A percentile compares a stretch with the other conserved stretches of the same genome.
phyloP scores from a whole-genome alignment of 2,329 filamentous ascomycete genomes.

The Alternaria dauci region DNA sequence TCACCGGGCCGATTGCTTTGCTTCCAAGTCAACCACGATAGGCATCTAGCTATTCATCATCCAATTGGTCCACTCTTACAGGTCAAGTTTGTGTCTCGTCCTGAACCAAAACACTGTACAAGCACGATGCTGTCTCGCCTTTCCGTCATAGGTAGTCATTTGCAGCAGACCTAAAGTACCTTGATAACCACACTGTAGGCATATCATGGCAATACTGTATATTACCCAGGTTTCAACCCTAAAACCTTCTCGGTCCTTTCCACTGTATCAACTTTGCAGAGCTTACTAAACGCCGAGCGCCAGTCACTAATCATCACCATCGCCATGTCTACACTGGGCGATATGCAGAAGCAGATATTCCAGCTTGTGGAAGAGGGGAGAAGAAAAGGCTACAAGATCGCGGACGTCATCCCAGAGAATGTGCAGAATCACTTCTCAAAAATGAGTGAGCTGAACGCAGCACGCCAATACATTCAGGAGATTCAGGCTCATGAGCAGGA shows the following conservation, averaged over 20 bases:
- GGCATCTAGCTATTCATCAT: neutral
- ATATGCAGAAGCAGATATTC: slow-evolving; percentile 26
- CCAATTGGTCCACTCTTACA: neutral
- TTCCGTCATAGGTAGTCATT: neutral
- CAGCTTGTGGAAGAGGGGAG: slow-evolving; percentile 20
- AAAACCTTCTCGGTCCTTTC: neutral
- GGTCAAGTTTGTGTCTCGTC: neutral
- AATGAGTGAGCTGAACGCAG: slow-evolving; percentile 21
- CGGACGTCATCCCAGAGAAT: slow-evolving; percentile 25
- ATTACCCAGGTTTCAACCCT: neutral
- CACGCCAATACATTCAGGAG: slow-evolving; percentile 27
- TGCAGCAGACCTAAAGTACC: neutral
- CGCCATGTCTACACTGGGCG: slow-evolving; percentile 22
- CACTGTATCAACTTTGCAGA: neutral
- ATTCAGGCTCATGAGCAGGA: slow-evolving; percentile 21
- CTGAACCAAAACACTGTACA: neutral
- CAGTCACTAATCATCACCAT: neutral
- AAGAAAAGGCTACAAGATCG: slow-evolving; percentile 21
- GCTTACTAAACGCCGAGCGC: neutral
- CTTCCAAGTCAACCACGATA: neutral
- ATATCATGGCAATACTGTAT: slow-evolving; percentile 1
- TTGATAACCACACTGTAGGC: neutral
- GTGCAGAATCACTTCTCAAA: slow-evolving; percentile 20
- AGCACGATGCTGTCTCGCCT: neutral
- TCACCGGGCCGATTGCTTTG: neutral